Evolutionary conservation across 495 filamentous ascomycete genomes (phyloP).

Genomic region (Amorphotheca resinae): DNA sequence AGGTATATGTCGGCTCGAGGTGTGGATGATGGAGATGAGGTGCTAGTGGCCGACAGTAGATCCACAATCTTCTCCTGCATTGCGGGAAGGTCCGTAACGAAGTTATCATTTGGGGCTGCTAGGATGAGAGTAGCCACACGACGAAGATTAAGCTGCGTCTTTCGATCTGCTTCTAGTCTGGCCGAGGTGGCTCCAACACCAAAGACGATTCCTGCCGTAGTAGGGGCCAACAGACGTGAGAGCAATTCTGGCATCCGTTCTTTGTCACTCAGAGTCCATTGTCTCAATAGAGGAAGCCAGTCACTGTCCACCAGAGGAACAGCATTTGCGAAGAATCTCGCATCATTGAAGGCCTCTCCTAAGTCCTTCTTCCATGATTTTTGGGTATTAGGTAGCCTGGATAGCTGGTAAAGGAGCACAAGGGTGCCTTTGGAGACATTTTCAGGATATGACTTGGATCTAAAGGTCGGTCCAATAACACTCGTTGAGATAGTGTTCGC

Average conservation of each 20-base stretch:
- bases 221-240: slow-evolving; percentile 65
- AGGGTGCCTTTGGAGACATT: slow-evolving; percentile 64
- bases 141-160: slow-evolving; percentile 81
- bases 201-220: slow-evolving; percentile 95
- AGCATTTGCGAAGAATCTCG: slow-evolving; percentile 61
- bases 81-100: slow-evolving; percentile 56
- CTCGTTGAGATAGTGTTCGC: slow-evolving; percentile 70
- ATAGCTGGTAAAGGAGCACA: slow-evolving; percentile 62
- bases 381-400: slow-evolving; percentile 61
- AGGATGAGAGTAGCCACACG: slow-evolving; percentile 67
- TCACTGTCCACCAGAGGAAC: slow-evolving; percentile 49
- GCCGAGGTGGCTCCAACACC: slow-evolving; percentile 92
- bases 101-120: slow-evolving; percentile 61
- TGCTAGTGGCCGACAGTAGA: slow-evolving; percentile 69
- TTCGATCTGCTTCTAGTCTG: slow-evolving; percentile 86
- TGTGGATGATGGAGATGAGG: slow-evolving; percentile 82
- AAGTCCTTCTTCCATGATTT: slow-evolving; percentile 92
- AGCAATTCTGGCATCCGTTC: slow-evolving; percentile 77
- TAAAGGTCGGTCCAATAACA: slow-evolving; percentile 70
- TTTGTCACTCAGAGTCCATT: slow-evolving; percentile 76
- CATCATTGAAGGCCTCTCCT: slow-evolving; percentile 80
- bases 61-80: slow-evolving; percentile 80
- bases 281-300: slow-evolving; percentile 74
- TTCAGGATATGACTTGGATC: slow-evolving; percentile 76
- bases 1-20: slow-evolving; percentile 85